Percentiles rank a stretch among this genome's conserved stretches.
Conservation (phyloP, 192 early-diverging fungal genomes). For the Fimicolochytrium jonesii region DNA sequence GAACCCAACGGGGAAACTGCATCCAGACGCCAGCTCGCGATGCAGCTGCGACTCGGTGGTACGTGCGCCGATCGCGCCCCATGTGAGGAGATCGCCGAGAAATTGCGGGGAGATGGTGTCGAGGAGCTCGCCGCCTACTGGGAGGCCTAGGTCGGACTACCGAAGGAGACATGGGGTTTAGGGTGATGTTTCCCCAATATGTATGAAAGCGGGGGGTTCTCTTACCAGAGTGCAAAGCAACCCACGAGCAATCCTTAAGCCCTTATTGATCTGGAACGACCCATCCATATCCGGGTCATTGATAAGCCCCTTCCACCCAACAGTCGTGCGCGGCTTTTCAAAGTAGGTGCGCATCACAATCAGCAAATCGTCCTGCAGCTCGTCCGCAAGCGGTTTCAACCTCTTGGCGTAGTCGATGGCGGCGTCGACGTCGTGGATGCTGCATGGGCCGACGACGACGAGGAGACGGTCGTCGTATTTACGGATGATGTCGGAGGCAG, state of each 20-base stretch:
- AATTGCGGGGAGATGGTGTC: conserved; percentile 97
- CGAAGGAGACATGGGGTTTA: too few species aligned
- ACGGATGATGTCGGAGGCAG: conserved; percentile 62
- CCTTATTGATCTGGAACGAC: conserved; percentile 93
- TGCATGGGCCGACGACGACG: conserved; percentile 96
- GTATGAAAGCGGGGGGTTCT: too few species aligned
- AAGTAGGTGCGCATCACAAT: conserved; percentile 97
- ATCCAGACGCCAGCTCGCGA: conserved; percentile 85
- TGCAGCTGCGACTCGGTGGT: conserved; percentile 87
- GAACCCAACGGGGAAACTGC: conserved; percentile 90
- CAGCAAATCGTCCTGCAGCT: conserved; percentile 49
- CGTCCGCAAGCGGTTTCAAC: conserved; percentile 32
- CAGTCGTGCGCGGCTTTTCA: conserved; percentile 87
- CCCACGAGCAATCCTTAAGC: conserved; percentile 75
- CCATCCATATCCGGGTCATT: conserved; percentile 53
- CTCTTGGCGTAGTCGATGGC: conserved; percentile 71
- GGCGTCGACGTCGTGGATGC: conserved; percentile 86
- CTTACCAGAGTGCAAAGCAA: conserved; percentile 50
- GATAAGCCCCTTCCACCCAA: conserved; percentile 94
- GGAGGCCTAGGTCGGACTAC: conserved; percentile 62
- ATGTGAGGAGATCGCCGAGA: conserved; percentile 84
- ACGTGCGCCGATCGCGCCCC: conserved; percentile 95
- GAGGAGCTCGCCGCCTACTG: conserved; percentile 82
- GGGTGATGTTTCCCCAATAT: too few species aligned
- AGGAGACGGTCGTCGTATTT: conserved; percentile 82